phyloP scores from a whole-genome alignment of 495 filamentous ascomycete species.

The Halenospora varia region DNA sequence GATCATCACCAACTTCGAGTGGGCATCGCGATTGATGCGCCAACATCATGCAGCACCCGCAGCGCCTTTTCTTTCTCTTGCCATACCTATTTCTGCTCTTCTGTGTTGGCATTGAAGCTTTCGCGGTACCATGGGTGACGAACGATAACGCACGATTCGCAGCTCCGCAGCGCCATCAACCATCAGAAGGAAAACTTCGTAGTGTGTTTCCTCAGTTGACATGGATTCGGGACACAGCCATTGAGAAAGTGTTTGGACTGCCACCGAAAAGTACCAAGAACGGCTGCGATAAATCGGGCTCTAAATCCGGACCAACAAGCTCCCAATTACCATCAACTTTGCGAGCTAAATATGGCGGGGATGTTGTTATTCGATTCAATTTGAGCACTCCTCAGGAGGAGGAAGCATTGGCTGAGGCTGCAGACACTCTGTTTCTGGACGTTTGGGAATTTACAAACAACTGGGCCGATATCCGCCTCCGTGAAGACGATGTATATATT shows the following conservation, averaged over 20 bases:
- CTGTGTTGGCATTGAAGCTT: slow-evolving; percentile 15
- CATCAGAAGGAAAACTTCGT: slow-evolving; percentile 1
- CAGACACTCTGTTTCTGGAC: slow-evolving; percentile 75
- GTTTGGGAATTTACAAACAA: slow-evolving; percentile 82
- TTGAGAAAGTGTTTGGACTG: slow-evolving; percentile 60
- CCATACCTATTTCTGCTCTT: slow-evolving; percentile 11
- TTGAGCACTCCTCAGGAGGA: slow-evolving; percentile 67
- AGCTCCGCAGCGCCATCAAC: slow-evolving; percentile 1
- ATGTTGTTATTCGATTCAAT: slow-evolving; percentile 87
- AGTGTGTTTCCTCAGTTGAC: slow-evolving; percentile 39
- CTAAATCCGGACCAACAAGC: slow-evolving; percentile 17
- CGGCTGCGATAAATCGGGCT: slow-evolving; percentile 15
- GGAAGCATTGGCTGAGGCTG: slow-evolving; percentile 65
- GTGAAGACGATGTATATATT: slow-evolving; percentile 71
- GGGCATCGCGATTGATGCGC: slow-evolving; percentile 1
- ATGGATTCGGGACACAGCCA: slow-evolving; percentile 59
- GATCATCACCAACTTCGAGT: background rate
- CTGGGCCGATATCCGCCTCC: slow-evolving; percentile 83
- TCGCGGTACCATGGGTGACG: slow-evolving; percentile 22
- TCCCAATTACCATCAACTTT: slow-evolving; percentile 42
- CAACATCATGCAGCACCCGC: slow-evolving; percentile 14
- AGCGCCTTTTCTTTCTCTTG: background rate
- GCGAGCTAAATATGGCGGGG: slow-evolving; percentile 65
- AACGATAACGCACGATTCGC: slow-evolving; percentile 6
- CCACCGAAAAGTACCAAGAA: slow-evolving; percentile 28